Evolutionary conservation across 2,329 filamentous ascomycete genomes (phyloP), one percentile per base, ranked within the genome.

Genomic region (Epicoccum sorghinum): DNA sequence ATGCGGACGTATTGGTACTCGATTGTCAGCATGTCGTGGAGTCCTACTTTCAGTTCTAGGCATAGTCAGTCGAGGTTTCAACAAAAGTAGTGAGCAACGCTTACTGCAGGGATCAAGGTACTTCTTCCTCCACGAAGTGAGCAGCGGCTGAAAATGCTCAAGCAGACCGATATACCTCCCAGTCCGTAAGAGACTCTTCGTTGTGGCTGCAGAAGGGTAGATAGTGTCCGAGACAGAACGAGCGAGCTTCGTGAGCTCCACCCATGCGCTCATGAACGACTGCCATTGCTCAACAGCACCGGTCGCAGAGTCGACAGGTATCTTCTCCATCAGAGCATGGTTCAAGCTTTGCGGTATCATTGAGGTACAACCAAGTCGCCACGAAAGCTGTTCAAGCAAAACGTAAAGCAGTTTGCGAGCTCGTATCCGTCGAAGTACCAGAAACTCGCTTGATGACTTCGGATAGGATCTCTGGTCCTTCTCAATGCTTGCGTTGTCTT

Each of bases 181-280:
- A 53, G 76, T 82, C 3, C 72, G 70, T 4, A 79, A 48, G n/a
- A 77, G 47, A 51, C 76, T 73, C 14, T 71, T 69, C 5, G 76
- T 79, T 4, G 71, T 74, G 2, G 71, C 65, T 18, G 72, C 66
- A 37, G 75, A 77, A 14, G 81, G 79, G 58, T 83, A 83, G 32
- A 83, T 77, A 59, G 81, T 82, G 54, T 83, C 81, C 2, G 79
- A 80, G 8, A 82, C 79, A 1, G 81, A 82, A 44, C 80, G 78
- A 6, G 79, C 76, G 12, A 83, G 68, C 49, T 75, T 74, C 0
- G 73, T 75, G 7, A 75, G 66, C 55, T 75, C 72, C 4, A 75
- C 71, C 81, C 81, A 83, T 2, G 79, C 78, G 42, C 78, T 78
- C 79, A 83, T 82, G 57, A 82, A 80, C 0, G 73, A 75, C 46